Base-by-base conservation (phyloP, 2,329 filamentous ascomycete genomes). In the Fusarium tricinctum region DNA sequence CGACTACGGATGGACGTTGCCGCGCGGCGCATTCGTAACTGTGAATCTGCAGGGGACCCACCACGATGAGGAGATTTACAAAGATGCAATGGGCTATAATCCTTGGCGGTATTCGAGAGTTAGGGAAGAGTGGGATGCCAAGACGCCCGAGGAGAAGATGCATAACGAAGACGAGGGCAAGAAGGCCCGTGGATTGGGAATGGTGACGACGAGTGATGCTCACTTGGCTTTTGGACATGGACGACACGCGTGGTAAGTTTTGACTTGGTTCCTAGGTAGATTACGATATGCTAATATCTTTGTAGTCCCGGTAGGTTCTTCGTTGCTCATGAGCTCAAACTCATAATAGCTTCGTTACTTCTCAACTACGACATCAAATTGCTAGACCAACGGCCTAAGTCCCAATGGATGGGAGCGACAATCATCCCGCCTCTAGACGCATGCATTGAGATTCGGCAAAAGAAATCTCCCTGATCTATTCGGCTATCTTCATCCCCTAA, bases 221-320 rank as follows among this genome's bases (percentile, higher is more conserved):
- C 83, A 86, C 67, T 72, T 88, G 20, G 78, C 83, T 0, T 89
- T 89, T 74, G 86, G 87, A 0, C 85, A 88, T 62, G 87, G 87
- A 9, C 78, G 83, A 63, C 86, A 89, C 72, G 84, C 83, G 3
- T 85, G 76, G 76, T 77, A 40, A 71, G 75, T 64, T 32, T 47
- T 7, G 3, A 74, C 6, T 64, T 7, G 1, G 35, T 3, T 3
- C 12, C 2, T 5, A 17, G 10, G 6, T n/a, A 3, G 15, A 13
- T 33, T 5, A 23, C 23, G 5, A 26, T 4, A 20, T 23, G 33
- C 22, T 48, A 17, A 57, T 8, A 4, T 17, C 2, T 47, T 47
- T 39, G 6, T 5, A 78, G 86, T 46, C 83, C 85, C 0, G 86
- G 86, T 0, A 80, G 86, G 0, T 88, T 88, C 77, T 87, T 88